A percentile compares a stretch with the other conserved stretches of the same genome.
Evolutionary conservation across 176 grass and related monocot genomes (phyloP).

Genomic region (Pontederia paniculata): DNA sequence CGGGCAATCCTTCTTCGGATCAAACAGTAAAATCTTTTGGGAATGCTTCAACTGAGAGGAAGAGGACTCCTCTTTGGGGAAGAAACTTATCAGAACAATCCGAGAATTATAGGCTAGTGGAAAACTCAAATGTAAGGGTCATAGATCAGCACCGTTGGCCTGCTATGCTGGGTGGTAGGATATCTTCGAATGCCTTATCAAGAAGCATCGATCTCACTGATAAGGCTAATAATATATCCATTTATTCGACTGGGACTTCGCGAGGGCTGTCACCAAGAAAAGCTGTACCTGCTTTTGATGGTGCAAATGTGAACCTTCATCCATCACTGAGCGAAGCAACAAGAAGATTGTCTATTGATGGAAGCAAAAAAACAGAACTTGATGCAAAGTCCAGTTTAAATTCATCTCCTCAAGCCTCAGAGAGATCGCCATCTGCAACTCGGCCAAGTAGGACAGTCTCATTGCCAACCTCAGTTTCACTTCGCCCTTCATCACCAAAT

Average conservation of each 20-base stretch:
- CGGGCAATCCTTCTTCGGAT: slow-evolving; percentile 19
- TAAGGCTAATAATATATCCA: slow-evolving; percentile 35
- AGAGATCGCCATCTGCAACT: not conserved
- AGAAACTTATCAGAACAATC: slow-evolving; percentile 49
- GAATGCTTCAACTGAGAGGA: slow-evolving; percentile 33
- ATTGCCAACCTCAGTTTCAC: not conserved
- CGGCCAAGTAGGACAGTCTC: not conserved
- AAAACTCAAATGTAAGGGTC: slow-evolving; percentile 39
- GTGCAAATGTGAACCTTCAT: slow-evolving; percentile 24
- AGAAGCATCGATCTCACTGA: slow-evolving; percentile 33
- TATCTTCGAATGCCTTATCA: slow-evolving; percentile 22
- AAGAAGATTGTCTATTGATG: slow-evolving; percentile 32
- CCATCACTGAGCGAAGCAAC: slow-evolving; percentile 26
- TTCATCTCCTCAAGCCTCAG: slow-evolving; percentile 29
- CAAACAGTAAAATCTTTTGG: slow-evolving; percentile 20
- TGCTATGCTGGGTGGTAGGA: slow-evolving; percentile 61
- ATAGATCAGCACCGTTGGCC: slow-evolving; percentile 92
- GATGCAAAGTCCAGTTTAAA: slow-evolving; percentile 32
- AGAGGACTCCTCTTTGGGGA: slow-evolving; percentile 58
- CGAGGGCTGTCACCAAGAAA: slow-evolving; percentile 31
- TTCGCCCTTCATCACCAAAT: slow-evolving; percentile 1
- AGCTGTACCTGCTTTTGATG: slow-evolving; percentile 23
- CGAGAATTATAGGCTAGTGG: slow-evolving; percentile 28
- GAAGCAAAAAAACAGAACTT: slow-evolving; percentile 32
- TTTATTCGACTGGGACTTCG: slow-evolving; percentile 13